Evolutionary conservation across 169 alveolate species (phyloP).

Genomic region (Eimeria zaria): DNA sequence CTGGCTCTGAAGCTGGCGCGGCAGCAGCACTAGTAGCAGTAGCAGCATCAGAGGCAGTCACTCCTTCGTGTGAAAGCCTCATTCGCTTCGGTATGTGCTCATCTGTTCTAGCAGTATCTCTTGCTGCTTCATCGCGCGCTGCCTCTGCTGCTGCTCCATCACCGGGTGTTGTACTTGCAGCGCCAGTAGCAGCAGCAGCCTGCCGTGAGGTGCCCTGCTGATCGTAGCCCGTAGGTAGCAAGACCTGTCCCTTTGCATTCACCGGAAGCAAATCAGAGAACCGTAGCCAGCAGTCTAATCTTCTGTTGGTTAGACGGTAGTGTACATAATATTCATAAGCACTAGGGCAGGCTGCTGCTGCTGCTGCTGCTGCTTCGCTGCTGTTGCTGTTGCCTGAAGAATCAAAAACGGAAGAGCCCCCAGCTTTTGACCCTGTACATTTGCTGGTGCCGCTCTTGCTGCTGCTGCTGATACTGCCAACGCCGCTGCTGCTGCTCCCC

Average conservation of each 20-base stretch:
- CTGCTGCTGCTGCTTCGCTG: conserved; percentile 31
- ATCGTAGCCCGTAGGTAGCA: conserved; percentile 38
- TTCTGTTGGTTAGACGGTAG: conserved; percentile 76
- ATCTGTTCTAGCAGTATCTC: not conserved
- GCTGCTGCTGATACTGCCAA: conserved; percentile 64
- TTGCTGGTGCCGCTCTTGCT: conserved; percentile 43
- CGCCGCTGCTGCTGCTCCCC: conserved; percentile 17
- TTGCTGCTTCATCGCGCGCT: not conserved
- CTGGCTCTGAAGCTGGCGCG: conserved; percentile 7
- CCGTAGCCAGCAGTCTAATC: conserved; percentile 79
- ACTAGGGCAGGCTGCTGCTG: conserved; percentile 16
- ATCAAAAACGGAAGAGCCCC: not conserved
- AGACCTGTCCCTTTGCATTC: conserved; percentile 43
- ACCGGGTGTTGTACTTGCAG: not conserved
- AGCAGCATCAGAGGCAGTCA: not conserved
- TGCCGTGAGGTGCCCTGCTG: conserved; percentile 3
- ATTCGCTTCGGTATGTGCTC: conserved; percentile 63
- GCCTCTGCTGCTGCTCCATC: conserved; percentile 11
- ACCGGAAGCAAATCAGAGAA: conserved; percentile 72
- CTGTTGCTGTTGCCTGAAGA: conserved; percentile 30
- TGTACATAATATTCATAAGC: conserved; percentile 82
- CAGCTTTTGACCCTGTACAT: not conserved
- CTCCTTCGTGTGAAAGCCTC: conserved; percentile 30
- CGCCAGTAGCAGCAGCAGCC: not conserved
- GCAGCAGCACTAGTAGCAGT: conserved; percentile 14